Evolutionary conservation across 306 rosid species (phyloP), one percentile per base, ranked within the genome.

Genomic region (Vicia villosa): DNA sequence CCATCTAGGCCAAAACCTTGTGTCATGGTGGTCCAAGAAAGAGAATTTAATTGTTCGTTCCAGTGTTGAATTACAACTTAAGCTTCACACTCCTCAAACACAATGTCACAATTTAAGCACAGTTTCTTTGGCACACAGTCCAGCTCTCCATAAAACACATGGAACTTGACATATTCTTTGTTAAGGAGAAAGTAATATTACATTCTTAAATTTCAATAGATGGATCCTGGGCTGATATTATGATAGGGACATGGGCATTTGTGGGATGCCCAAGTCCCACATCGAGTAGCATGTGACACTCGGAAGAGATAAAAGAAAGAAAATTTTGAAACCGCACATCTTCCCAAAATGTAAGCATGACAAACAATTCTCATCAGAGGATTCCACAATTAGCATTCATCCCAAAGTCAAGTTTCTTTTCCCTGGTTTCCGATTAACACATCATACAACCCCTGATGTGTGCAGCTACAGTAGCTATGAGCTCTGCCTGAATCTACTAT

Each of bases 391-490:
- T 24, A 76, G 64, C 56, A 68, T 41, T 41, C 36, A 15, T 12
- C 69, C 42, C 26, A 50, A n/a, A 67, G 56, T 24, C 42, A 20
- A 20, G 32, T 61, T 28, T 61, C 59, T 61, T 68, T 19, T 16
- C 71, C 30, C 9, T 20, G 15, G 52, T 41, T 50, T 76, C 76
- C 17, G 8, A 42, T 20, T 32, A 30, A 51, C 52, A 52, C 65
- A 60, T 38, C 15, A 69, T 19, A 32, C 17, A 60, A 61, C 62
- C 45, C 24, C 20, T 5, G n/a, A n/a, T n/a, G n/a, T n/a, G 12
- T 37, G 16, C 49, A 75, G 73, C 68, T 34, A 49, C 26, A 40
- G 54, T 41, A 69, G 41, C 30, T 46, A 57, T 21, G 40, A 67
- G 22, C 32, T 47, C 69, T 55, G 15, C 57, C 49, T 30, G 75